These are phyloP conservation scores for Sugiyamaella valdiviana DNA, from an alignment of 805 yeast species.

Conservation along the genomic window DNA sequence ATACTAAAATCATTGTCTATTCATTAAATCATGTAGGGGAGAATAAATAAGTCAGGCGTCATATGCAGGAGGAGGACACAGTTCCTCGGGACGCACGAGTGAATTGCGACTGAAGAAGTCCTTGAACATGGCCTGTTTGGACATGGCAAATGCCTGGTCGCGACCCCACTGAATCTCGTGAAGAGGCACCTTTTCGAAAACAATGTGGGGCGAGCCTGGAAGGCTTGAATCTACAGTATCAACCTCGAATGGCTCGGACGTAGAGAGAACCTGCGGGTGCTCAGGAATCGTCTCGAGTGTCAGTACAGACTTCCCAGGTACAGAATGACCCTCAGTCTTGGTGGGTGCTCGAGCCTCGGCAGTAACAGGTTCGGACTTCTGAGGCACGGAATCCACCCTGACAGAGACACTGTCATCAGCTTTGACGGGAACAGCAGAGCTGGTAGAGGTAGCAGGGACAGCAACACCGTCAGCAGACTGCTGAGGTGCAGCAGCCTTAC, in stretches of 20 bases:
- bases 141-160: not conserved
- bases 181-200: not conserved
- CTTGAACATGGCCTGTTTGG: slow-evolving; percentile 11
- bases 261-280: not conserved
- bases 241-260: not conserved
- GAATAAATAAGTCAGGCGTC: slow-evolving; percentile 13
- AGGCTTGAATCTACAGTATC: not conserved
- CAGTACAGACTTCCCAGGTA: not conserved
- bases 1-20: not conserved
- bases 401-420: too few relatives aligned
- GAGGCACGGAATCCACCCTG: too few relatives aligned
- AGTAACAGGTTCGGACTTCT: too few relatives aligned
- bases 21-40: not conserved
- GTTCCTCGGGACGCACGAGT: slow-evolving; percentile 5
- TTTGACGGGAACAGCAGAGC: not conserved
- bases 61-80: slow-evolving; percentile 19
- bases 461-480: not conserved
- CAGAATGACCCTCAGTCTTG: not conserved
- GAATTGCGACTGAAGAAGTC: slow-evolving; percentile 18
- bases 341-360: not conserved
- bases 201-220: not conserved
- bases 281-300: not conserved
- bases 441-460: not conserved
- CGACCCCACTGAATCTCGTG: not conserved
- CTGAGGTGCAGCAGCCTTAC: not conserved